phyloP scores from a whole-genome alignment of 78 protist genomes.

The Protostelium mycophagum region DNA sequence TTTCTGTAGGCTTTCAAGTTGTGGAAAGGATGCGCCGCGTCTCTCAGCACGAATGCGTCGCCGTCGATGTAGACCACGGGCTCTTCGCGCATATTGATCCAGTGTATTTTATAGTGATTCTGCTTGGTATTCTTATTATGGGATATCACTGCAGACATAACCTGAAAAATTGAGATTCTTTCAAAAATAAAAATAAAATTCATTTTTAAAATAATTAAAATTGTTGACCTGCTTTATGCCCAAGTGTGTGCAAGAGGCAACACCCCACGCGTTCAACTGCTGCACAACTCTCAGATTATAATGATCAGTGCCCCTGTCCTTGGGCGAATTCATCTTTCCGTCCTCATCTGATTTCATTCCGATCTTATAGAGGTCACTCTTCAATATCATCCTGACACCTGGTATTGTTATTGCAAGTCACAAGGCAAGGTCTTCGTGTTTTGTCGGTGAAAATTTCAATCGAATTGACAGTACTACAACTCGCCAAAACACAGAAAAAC shows the following conservation, averaged over 20 bases:
- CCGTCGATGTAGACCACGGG: conserved; percentile 11
- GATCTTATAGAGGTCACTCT: neutral
- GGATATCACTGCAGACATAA: too few species aligned
- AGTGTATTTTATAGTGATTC: neutral
- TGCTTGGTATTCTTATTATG: too few species aligned
- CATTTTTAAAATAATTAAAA: too few species aligned
- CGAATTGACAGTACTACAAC: too few species aligned
- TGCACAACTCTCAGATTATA: neutral
- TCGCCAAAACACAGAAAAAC: too few species aligned
- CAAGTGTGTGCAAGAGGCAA: neutral
- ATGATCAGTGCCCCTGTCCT: neutral
- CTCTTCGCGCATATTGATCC: conserved; percentile 19
- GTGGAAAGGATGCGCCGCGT: neutral
- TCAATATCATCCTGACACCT: neutral
- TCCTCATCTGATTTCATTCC: neutral
- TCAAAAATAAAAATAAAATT: too few species aligned
- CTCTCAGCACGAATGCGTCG: neutral
- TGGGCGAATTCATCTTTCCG: neutral
- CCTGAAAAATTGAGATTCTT: too few species aligned
- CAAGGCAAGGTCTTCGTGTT: too few species aligned
- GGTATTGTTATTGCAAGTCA: too few species aligned
- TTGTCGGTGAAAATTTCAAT: too few species aligned
- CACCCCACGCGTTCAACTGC: neutral
- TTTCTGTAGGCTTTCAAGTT: conserved; percentile 2
- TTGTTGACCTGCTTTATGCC: neutral